A percentile compares a stretch with the other conserved stretches of the same genome.
phyloP scores from a whole-genome alignment of 139 green algal genomes.

The Gonium pectorale region DNA sequence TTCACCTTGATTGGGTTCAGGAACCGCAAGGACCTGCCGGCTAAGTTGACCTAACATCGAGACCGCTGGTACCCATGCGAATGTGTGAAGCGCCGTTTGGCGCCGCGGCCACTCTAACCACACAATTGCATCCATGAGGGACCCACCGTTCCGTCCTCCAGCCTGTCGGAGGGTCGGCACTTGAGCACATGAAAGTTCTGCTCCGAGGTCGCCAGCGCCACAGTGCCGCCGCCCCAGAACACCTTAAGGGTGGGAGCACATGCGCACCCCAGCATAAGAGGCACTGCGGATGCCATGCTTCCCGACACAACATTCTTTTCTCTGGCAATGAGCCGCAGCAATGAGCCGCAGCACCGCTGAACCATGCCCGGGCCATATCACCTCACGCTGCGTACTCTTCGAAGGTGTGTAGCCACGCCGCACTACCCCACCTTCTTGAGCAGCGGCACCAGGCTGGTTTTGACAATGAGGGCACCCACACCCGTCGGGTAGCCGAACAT shows the following conservation, averaged over 20 bases:
- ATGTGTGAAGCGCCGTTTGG: too few relatives aligned
- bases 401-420: not conserved
- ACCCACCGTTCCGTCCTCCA: constrained; percentile 82
- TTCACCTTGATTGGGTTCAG: too few relatives aligned
- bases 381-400: not conserved
- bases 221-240: constrained; percentile 82
- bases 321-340: too few relatives aligned
- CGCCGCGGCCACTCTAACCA: too few relatives aligned
- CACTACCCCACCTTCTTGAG: constrained; percentile 60
- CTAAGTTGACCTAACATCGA: too few relatives aligned
- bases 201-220: constrained; percentile 71
- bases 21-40: too few relatives aligned
- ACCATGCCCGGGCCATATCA: too few relatives aligned
- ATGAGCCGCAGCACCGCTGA: too few relatives aligned
- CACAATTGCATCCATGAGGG: not conserved
- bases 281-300: too few relatives aligned
- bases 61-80: too few relatives aligned
- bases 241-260: not conserved
- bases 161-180: constrained; percentile 66
- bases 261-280: not conserved
- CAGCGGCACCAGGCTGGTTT: constrained; percentile 60
- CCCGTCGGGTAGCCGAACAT: constrained; percentile 85
- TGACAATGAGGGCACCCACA: constrained; percentile 72
- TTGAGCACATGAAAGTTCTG: constrained; percentile 83
- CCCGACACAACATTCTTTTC: too few relatives aligned